Conservation (phyloP, 192 early-diverging fungal genomes). For the Radiomyces spectabilis region DNA sequence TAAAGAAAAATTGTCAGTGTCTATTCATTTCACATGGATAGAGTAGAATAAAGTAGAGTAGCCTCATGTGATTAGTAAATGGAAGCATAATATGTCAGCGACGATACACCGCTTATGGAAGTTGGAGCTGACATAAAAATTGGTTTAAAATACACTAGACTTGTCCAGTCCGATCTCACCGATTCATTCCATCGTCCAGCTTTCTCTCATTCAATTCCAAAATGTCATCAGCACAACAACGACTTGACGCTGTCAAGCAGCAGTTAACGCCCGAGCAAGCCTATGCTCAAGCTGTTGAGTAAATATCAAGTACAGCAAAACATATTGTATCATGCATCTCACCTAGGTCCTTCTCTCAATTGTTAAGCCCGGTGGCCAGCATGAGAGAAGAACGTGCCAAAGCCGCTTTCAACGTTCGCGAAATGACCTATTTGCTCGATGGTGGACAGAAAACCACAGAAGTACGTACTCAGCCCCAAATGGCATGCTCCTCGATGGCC, state of each 20-base stretch:
- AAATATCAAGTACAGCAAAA: background rate
- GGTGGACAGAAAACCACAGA: conserved; percentile 57
- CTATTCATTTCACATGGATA: no score
- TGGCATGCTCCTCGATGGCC: no score
- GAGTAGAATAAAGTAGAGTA: no score
- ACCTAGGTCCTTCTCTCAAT: background rate
- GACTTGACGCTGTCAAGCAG: conserved; percentile 17
- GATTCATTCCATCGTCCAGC: no score
- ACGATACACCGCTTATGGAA: no score
- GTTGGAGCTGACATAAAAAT: no score
- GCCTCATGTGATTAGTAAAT: no score
- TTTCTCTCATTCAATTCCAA: background rate
- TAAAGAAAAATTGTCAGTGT: no score
- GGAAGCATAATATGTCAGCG: no score
- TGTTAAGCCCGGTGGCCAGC: conserved; percentile 18
- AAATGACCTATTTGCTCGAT: conserved; percentile 80
- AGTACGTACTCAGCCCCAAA: no score
- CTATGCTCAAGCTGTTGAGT: conserved; percentile 16
- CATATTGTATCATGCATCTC: background rate
- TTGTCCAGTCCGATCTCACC: no score
- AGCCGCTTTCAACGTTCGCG: conserved; percentile 68
- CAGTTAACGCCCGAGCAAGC: conserved; percentile 15
- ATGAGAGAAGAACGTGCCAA: conserved; percentile 70
- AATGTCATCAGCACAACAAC: conserved; percentile 9
- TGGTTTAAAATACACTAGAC: no score